Conservation (phyloP, 169 alveolate genomes). For the Eimeria sp. region DNA sequence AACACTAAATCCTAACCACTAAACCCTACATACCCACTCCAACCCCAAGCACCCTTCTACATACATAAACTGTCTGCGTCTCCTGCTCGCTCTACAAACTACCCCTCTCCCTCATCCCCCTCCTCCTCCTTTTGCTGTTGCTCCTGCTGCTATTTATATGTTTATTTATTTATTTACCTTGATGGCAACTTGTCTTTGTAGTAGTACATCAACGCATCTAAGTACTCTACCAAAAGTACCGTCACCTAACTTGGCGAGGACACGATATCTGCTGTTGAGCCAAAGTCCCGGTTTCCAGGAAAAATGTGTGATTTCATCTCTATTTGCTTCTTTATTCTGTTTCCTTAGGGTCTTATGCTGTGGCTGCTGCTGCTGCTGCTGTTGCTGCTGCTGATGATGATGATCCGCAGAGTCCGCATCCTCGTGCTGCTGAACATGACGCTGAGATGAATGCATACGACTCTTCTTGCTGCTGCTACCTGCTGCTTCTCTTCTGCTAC, state of each 20-base stretch:
- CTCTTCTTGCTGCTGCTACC: conserved; percentile 64
- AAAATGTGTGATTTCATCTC: conserved; percentile 87
- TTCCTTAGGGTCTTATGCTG: conserved; percentile 78
- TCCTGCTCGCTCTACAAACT: neutral
- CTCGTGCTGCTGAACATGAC: neutral
- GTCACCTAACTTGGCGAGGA: conserved; percentile 95
- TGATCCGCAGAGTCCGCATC: neutral
- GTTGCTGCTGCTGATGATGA: conserved; percentile 11
- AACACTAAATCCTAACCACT: conserved; percentile 2
- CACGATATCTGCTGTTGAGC: conserved; percentile 91
- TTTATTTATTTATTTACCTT: conserved; percentile 86
- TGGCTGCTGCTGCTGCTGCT: conserved; percentile 5
- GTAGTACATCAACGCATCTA: conserved; percentile 92
- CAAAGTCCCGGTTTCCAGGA: conserved; percentile 86
- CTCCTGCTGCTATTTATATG: neutral
- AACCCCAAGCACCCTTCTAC: neutral
- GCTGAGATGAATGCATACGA: neutral
- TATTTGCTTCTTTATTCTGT: conserved; percentile 79
- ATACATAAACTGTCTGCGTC: neutral
- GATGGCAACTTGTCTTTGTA: conserved; percentile 93
- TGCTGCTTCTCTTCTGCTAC: conserved; percentile 30
- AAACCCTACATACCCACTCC: neutral
- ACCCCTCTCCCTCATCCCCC: neutral
- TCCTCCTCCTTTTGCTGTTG: neutral
- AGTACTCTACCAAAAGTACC: conserved; percentile 99